A percentile compares a stretch with the other conserved stretches of the same genome.
These are phyloP conservation scores for Salix brachista DNA, from an alignment of 345 rosid species.

Conservation along the genomic window DNA sequence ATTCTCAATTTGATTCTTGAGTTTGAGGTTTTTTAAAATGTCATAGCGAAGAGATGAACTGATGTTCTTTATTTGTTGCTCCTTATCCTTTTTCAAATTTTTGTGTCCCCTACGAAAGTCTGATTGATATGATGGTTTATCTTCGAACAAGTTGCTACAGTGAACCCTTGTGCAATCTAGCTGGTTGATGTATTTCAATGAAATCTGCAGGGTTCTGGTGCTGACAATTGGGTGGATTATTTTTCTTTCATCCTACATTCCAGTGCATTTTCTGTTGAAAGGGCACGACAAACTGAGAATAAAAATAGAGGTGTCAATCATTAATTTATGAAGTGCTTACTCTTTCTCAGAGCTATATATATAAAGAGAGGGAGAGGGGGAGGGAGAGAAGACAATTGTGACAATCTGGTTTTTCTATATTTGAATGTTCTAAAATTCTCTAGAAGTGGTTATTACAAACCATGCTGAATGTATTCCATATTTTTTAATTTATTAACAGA, in stretches of 20 bases:
- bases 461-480: constrained; percentile 3
- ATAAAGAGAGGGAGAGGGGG: too few relatives aligned
- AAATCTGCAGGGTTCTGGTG: constrained; percentile 59
- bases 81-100: neutral
- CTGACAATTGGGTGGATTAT: constrained; percentile 87
- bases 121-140: neutral
- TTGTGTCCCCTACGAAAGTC: neutral
- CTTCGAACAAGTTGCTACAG: neutral
- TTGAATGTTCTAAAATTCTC: neutral
- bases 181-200: constrained; percentile 9
- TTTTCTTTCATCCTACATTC: constrained; percentile 74
- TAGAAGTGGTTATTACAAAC: neutral
- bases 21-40: neutral
- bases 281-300: constrained; percentile 75
- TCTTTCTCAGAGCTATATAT: neutral
- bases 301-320: constrained; percentile 63
- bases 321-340: neutral
- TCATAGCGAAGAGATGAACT: neutral
- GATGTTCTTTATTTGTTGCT: neutral
- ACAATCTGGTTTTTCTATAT: neutral
- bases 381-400: neutral
- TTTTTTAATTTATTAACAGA: constrained; percentile 41
- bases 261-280: constrained; percentile 68
- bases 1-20: neutral
- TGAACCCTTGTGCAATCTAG: neutral